Conservation (phyloP, 2,329 filamentous ascomycete species). For the Tolypocladium paradoxum region DNA sequence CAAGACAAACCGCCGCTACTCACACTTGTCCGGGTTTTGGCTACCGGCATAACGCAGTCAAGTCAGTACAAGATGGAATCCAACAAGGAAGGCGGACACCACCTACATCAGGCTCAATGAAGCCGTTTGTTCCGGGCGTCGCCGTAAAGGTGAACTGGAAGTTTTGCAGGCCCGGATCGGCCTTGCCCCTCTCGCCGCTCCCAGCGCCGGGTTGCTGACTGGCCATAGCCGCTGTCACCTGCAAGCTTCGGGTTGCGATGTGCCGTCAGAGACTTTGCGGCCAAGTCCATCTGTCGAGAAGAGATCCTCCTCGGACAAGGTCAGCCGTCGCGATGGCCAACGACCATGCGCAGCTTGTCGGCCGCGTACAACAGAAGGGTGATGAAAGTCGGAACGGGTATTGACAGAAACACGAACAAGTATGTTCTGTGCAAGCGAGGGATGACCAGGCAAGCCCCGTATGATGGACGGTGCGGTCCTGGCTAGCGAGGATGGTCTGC, state of each 20-base stretch:
- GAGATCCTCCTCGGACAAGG: background rate
- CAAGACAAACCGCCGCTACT: conserved; percentile 2
- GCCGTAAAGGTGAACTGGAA: conserved; percentile 24
- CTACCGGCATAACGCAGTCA: conserved; percentile 4
- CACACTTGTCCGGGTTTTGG: conserved; percentile 12
- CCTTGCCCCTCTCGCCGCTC: background rate
- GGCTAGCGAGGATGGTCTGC: background rate
- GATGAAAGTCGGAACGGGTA: background rate
- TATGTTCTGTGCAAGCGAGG: background rate
- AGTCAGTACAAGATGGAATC: conserved; percentile 8
- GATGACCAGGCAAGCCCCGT: background rate
- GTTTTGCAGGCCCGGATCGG: background rate
- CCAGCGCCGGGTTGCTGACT: background rate
- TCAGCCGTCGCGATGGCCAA: background rate
- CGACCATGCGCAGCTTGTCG: too few relatives aligned
- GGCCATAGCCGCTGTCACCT: background rate
- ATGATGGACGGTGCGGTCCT: background rate
- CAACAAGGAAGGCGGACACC: background rate
- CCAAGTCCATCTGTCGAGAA: background rate
- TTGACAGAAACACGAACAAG: background rate
- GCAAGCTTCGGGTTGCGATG: background rate
- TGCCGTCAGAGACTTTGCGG: background rate
- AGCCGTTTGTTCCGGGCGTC: conserved; percentile 15
- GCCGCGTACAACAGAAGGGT: background rate
- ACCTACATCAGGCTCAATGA: conserved; percentile 23